phyloP scores from a whole-genome alignment of 2,329 filamentous ascomycete species.

The Pestalotiopsis sp. region DNA sequence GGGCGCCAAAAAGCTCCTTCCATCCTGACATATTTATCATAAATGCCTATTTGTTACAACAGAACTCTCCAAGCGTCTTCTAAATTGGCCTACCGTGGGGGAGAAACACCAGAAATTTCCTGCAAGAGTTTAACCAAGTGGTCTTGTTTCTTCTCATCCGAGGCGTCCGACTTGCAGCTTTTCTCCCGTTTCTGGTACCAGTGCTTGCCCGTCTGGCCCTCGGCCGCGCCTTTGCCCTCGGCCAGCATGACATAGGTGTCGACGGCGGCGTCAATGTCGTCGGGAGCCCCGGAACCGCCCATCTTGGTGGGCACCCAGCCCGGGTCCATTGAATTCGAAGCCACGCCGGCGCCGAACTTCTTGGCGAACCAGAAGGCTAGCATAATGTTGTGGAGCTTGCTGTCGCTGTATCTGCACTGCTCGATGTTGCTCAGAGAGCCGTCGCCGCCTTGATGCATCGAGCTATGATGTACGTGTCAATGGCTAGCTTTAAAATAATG shows the following conservation, averaged over 20 bases:
- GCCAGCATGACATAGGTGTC: constrained; percentile 50
- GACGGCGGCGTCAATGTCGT: constrained; percentile 47
- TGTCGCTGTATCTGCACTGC: constrained; percentile 49
- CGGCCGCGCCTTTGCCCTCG: constrained; percentile 35
- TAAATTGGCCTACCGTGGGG: constrained; percentile 5
- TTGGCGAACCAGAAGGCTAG: constrained; percentile 57
- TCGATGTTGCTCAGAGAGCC: constrained; percentile 35
- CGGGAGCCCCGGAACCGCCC: constrained; percentile 50
- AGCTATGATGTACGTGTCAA: constrained; percentile 30
- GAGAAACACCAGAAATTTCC: constrained; percentile 24
- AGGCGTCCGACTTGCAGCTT: constrained; percentile 29
- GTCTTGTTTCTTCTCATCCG: constrained; percentile 45
- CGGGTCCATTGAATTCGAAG: constrained; percentile 51
- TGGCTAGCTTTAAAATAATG: neutral
- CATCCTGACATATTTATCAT: no score
- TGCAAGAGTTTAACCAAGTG: constrained; percentile 40
- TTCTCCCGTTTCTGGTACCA: constrained; percentile 36
- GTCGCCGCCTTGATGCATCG: constrained; percentile 52
- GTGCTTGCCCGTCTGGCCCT: constrained; percentile 38
- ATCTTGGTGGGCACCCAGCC: constrained; percentile 60
- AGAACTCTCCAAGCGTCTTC: neutral
- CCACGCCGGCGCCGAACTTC: constrained; percentile 37
- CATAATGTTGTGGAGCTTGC: constrained; percentile 59
- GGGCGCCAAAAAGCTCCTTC: no score
- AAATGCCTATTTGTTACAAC: neutral